Evolutionary conservation across 225 moss, liverwort and hornwort species (phyloP), one percentile per base, ranked within the genome.

Genomic region (Bryum argenteum): DNA sequence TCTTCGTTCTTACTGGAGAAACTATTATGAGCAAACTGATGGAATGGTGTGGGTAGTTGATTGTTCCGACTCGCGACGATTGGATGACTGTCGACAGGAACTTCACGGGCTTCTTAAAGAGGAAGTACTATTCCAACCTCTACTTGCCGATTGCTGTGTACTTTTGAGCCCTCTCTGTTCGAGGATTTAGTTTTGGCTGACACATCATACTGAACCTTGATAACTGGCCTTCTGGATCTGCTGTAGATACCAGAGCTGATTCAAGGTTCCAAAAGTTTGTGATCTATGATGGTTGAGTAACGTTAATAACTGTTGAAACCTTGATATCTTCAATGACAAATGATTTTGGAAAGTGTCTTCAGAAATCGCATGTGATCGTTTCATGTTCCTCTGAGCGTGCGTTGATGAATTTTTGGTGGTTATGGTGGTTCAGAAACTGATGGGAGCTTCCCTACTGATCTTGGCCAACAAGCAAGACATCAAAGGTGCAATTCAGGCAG

Each of bases 31-130:
- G 83, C 92, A 98, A 81, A 98, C 91, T 21, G 94, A 98, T 78
- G 94, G 98, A 66, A 86, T 98, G 94, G 87, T 98, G 45, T 98
- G 94, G 97, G 97, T 98, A 72, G 97, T 92, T 43, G 97, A 98
- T 70, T 92, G 94, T 83, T 94, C 91, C 54, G 92, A 98, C 81
- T 64, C 78, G 56, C 90, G 94, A 43, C 90, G 98, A 18, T 70
- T 98, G 79, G 87, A 91, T 74, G 92, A 94, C 76, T 98, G 98
- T 69, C 89, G 88, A 21, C 80, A 89, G 69, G 98, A 98, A 84
- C 88, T 94, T 40, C 94, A 92, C 61, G 92, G 94, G 24, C 88
- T 98, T 73, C 94, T 98, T 1, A 81, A 84, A 69, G 94, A 98
- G 85, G 98, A 98, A 81, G 96, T 93, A 63, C 43, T 23, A 66